Base-by-base conservation (phyloP, 2,329 filamentous ascomycete species). In the Fusarium scirpi region DNA sequence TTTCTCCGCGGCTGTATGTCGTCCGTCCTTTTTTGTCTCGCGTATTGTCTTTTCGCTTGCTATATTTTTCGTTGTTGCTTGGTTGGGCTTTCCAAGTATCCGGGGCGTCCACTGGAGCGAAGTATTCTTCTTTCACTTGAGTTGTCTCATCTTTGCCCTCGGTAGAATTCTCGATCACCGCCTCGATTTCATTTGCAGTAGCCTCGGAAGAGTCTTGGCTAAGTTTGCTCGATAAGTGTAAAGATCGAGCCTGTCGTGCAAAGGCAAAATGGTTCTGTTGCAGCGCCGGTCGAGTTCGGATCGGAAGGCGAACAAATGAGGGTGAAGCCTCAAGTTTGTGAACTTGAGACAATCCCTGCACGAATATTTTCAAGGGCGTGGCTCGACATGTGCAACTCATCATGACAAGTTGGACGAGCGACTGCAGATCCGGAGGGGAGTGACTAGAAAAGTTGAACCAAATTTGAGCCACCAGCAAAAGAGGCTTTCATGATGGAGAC, bases 311-410 rank as follows among this genome's bases (percentile, higher is more conserved):
- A 34, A 68, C 46, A 32, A 76, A 44, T 4, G 70, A 64, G 12
- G 53, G 30, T 7, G 67, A 43, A 22, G 69, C 29, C 44, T 80
- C 78, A 12, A 79, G 45, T 38, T 73, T 72, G 59, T 84, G 81
- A 29, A 82, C 74, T 67, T 84, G 80, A 5, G 77, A 76, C 29
- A 87, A 77, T 30, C 80, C 84, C 64, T 81, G 82, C 15, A 86
- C 76, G 62, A 88, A 87, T n/a, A 83, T 79, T 57, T 80, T 78
- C 71, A 86, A 75, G 11, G 85, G 80, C 30, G 80, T 78, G 9
- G 78, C 80, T 62, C 84, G 82, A 66, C 85, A 88, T 24, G 81
- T 76, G 73, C 85, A 87, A 65, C 75, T 80, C 85, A 87, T 87
- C 49, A 65, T 71, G 67, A 63, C 34, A 62, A 43, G 51, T 59